These are phyloP conservation scores for Lepiota venenata DNA, from an alignment of 768 basidiomycete genomes.

Conservation along the genomic window DNA sequence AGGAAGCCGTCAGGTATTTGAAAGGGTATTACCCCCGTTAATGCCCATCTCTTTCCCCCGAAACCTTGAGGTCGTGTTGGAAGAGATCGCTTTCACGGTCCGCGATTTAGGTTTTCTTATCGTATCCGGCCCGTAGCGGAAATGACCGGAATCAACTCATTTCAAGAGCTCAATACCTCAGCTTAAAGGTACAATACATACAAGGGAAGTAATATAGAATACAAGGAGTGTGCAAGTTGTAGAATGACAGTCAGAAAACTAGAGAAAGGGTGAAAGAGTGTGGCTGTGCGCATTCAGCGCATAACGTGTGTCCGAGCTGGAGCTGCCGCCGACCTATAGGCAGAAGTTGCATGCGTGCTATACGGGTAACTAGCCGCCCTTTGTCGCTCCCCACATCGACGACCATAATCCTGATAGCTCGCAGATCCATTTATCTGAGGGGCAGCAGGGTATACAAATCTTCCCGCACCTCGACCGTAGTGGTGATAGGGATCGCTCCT, in stretches of 20 bases:
- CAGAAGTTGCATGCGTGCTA: not conserved
- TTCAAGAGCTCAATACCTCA: too few relatives aligned
- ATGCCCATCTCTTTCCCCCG: not conserved
- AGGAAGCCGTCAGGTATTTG: not conserved
- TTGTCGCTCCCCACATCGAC: conserved; percentile 8
- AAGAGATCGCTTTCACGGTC: not conserved
- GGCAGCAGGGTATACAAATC: not conserved
- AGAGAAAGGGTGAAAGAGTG: not conserved
- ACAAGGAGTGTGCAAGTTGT: not conserved
- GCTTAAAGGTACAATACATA: too few relatives aligned
- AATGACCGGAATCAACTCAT: too few relatives aligned
- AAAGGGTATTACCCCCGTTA: not conserved
- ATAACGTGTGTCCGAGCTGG: conserved; percentile 1
- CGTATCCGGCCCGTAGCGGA: not conserved
- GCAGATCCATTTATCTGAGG: conserved; percentile 8
- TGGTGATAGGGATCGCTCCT: not conserved
- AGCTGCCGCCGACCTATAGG: not conserved
- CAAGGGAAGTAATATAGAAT: too few relatives aligned
- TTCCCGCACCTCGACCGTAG: not conserved
- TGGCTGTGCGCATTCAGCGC: not conserved
- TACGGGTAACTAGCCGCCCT: conserved; percentile 6
- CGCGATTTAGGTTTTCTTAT: not conserved
- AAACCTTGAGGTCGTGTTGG: not conserved
- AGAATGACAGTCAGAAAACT: not conserved
- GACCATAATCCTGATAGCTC: conserved; percentile 4